Percentiles rank a stretch among this genome's conserved stretches.
phyloP scores from a whole-genome alignment of 768 basidiomycete species.

The Galerina marginata region DNA sequence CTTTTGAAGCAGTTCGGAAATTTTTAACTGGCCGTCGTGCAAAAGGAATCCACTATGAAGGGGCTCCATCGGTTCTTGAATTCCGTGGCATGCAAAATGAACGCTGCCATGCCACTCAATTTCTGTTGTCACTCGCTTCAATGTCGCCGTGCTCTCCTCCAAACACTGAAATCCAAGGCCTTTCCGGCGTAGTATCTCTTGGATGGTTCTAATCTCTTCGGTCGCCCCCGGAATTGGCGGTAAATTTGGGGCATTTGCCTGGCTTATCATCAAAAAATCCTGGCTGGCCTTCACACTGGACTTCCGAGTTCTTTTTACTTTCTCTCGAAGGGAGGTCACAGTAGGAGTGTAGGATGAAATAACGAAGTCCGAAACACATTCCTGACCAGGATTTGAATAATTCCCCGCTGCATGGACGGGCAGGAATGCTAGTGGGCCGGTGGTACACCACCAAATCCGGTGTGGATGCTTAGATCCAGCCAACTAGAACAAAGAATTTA shows the following conservation, averaged over 20 bases:
- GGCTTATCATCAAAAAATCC: slow-evolving; percentile 10
- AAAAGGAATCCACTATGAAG: slow-evolving; percentile 10
- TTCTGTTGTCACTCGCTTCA: neutral
- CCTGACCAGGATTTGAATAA: neutral
- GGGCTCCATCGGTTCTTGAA: slow-evolving; percentile 2
- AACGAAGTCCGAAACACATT: slow-evolving; percentile 11
- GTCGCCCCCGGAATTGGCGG: slow-evolving; percentile 10
- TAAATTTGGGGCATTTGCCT: slow-evolving; percentile 11
- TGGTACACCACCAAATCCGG: slow-evolving; percentile 23
- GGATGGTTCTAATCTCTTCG: slow-evolving; percentile 11
- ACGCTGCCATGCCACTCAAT: neutral
- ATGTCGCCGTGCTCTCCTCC: neutral
- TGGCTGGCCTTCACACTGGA: neutral
- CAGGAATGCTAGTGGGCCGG: slow-evolving; percentile 15
- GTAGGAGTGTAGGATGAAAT: slow-evolving; percentile 21
- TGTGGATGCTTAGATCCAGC: neutral
- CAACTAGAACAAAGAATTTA: neutral
- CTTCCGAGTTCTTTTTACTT: neutral
- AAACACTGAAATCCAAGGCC: neutral
- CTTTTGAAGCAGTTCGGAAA: slow-evolving; percentile 3
- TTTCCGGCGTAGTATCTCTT: neutral
- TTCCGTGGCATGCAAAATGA: slow-evolving; percentile 15
- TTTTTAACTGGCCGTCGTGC: slow-evolving; percentile 7
- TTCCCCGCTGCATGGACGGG: slow-evolving; percentile 20
- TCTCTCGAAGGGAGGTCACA: slow-evolving; percentile 8